phyloP scores from a whole-genome alignment of 1,284 basidiomycete species.

The Exobasidium cylindrosporum region DNA sequence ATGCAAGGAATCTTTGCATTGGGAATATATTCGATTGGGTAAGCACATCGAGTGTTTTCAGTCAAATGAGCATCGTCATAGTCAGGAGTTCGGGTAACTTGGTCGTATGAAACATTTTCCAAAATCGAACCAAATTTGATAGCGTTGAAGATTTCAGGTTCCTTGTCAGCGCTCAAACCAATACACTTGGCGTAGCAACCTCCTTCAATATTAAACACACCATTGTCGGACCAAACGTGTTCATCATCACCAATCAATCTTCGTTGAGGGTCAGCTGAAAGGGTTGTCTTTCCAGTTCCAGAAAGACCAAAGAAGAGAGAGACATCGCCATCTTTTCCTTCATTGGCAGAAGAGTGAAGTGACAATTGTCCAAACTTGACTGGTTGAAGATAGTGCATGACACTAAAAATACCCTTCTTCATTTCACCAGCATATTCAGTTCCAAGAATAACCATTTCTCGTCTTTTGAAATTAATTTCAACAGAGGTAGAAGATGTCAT shows the following conservation, averaged over 20 bases:
- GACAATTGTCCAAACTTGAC: constrained; percentile 98
- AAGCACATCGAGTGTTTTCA: constrained; percentile 89
- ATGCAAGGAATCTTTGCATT: constrained; percentile 71
- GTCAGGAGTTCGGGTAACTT: constrained; percentile 78
- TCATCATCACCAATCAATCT: constrained; percentile 53
- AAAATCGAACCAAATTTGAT: constrained; percentile 94
- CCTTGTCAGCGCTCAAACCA: constrained; percentile 90
- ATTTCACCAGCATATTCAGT: constrained; percentile 99
- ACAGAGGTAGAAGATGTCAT: constrained; percentile 99
- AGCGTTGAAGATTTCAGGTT: constrained; percentile 95
- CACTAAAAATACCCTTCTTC: constrained; percentile 99
- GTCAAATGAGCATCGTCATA: constrained; percentile 96
- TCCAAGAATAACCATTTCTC: constrained; percentile 99
- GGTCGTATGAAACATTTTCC: constrained; percentile 98
- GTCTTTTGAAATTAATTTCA: constrained; percentile 99
- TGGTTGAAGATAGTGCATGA: constrained; percentile 99
- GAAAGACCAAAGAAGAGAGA: constrained; percentile 99
- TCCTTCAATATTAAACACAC: constrained; percentile 99
- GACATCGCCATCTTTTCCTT: constrained; percentile 86
- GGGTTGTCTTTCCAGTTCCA: constrained; percentile 87
- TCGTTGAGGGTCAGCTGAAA: constrained; percentile 51
- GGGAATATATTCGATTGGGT: constrained; percentile 69
- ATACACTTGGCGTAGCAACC: constrained; percentile 99
- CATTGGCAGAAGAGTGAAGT: constrained; percentile 97
- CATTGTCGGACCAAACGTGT: constrained; percentile 58